Evolutionary conservation across 1,139 yeast species (phyloP), one percentile per base, ranked within the genome.

Genomic region (Pichia sp.): DNA sequence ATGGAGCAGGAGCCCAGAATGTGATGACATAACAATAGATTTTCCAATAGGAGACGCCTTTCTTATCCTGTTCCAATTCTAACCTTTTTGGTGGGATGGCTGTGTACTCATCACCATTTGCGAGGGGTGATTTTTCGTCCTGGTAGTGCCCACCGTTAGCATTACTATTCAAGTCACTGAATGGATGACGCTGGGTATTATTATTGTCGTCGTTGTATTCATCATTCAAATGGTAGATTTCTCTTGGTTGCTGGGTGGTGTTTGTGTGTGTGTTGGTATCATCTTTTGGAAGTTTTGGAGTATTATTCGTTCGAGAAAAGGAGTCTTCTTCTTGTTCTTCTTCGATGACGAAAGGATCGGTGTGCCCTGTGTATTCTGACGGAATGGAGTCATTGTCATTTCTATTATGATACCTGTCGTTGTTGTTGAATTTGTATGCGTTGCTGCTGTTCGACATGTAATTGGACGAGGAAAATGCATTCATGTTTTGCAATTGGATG

Each of bases 1-100:
- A 55, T 0, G 91, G 84, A 3, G 85, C 77, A 1, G 97, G 96
- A 3, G 96, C 95, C 94, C 96, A 91, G 65, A 89, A 89, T 0
- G 98, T 91, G 34, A 93, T 69, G 11, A 77, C 58, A 59, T 81
- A 79, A 64, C 97, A 90, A 67, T 89, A 93, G 1, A 82, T 72
- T 58, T 81, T 79, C 99, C 98, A 93, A 47, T 81, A 70, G 37
- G 88, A 80, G 40, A 81, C 67, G 36, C 65, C 50, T 24, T 56
- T 47, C 3, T 64, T 28, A 55, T 52, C 57, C 33, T 52, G 53
- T 43, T 59, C 63, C 12, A 55, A 40, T 6, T 55, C 55, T 36
- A 45, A 5, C 43, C 57, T 50, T 32, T 53, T 55, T 1, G 55
- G 53, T 3, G 62, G 61, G 3, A 56, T 31, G 0, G 59, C 54